Evolutionary conservation across 2,329 filamentous ascomycete species (phyloP), one percentile per base, ranked within the genome.

Genomic region (Mollisiaceae sp.): DNA sequence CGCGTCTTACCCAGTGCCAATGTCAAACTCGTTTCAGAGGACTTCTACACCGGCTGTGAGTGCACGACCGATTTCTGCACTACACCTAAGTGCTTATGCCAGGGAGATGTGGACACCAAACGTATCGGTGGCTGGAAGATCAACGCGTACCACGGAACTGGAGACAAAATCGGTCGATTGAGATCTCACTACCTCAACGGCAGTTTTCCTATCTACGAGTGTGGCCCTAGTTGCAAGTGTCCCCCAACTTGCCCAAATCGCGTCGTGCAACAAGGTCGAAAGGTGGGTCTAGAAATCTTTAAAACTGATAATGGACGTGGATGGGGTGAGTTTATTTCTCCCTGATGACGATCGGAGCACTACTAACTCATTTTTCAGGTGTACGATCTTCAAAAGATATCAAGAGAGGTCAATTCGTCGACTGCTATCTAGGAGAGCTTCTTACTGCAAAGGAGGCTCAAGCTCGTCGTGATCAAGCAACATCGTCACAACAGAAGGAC

Each of bases 271-370:
- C 84, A 89, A 58, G 92, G 92, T 0, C 82, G 92, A 2, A 85
- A 83, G 55, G 82, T 95, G 0, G 85, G 88, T 1, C 79, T 96
- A 1, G 87, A 93, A 72, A 91, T 96, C 20, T 95, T 95, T 77
- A 87, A 89, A 62, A 94, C 92, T 0, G 70, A 75, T 1, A 82
- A 88, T n/a, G 67, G 65, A 58, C 86, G 91, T 55, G 92, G 92
- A 39, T 96, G 91, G 92, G 92, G 89, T 86, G 76, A 71, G 81
- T 77, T 38, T 50, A n/a, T 1, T 32, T 32, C 20, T 39, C 20
- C 50, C 27, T 27, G 8, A 35, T 41, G 20, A 32, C 18, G 9
- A 11, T 14, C 27, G 36, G 15, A 54, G 36, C 20, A 32, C 22
- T 38, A 56, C 67, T 71, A 60, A 72, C 36, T 32, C 38, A 22